Percentiles rank a stretch among this genome's conserved stretches.
Conservation (phyloP, 129 eudicot genomes). For the Solidago caesia region DNA sequence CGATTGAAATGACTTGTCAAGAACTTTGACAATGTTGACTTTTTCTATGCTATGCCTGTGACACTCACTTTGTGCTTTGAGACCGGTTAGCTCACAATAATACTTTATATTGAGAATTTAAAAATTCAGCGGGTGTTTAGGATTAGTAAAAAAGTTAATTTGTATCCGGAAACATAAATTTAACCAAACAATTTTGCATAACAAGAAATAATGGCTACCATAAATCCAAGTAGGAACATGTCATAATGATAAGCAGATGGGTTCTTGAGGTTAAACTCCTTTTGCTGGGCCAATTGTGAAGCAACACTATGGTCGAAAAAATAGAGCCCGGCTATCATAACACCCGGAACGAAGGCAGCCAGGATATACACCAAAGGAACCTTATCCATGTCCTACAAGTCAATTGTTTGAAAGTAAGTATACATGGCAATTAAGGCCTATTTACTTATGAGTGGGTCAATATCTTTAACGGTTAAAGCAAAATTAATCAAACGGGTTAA, state of each 20-base stretch:
- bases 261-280: slow-evolving; percentile 60
- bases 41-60: not conserved
- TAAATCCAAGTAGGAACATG: slow-evolving; percentile 47
- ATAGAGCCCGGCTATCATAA: slow-evolving; percentile 59
- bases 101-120: not conserved
- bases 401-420: slow-evolving; percentile 9
- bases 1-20: not conserved
- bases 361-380: slow-evolving; percentile 48
- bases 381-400: slow-evolving; percentile 52
- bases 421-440: not conserved
- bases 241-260: slow-evolving; percentile 61
- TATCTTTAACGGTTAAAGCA: not conserved
- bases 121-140: not conserved
- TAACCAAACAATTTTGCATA: not conserved
- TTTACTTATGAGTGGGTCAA: not conserved
- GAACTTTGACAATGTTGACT: not conserved
- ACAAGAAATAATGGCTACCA: slow-evolving; percentile 30
- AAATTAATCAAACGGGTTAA: not conserved
- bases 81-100: not conserved
- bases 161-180: not conserved
- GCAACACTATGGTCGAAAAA: slow-evolving; percentile 65
- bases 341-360: slow-evolving; percentile 53
- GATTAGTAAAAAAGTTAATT: not conserved
- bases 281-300: slow-evolving; percentile 58
- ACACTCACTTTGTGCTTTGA: not conserved